These are phyloP conservation scores for Nannizziopsis arthrosporioides DNA, from an alignment of 2,329 filamentous ascomycete species.

Conservation along the genomic window DNA sequence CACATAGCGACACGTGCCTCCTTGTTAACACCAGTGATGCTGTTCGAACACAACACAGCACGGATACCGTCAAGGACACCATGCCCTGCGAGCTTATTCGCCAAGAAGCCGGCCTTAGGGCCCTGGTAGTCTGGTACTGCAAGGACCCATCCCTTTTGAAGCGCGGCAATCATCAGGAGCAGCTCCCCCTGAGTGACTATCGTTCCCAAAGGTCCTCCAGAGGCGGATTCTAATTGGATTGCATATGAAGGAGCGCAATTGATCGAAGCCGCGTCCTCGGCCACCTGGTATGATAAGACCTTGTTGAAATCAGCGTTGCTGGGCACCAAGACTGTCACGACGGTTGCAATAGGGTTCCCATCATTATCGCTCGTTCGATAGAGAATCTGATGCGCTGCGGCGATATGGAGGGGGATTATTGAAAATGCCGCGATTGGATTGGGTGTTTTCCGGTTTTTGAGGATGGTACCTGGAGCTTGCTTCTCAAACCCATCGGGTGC, in stretches of 20 bases:
- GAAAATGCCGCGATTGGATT: slow-evolving; percentile 19
- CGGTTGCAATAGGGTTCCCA: slow-evolving; percentile 28
- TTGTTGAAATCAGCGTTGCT: slow-evolving; percentile 22
- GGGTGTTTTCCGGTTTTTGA: slow-evolving; percentile 19
- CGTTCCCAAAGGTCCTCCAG: slow-evolving; percentile 26
- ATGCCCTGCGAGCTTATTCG: slow-evolving; percentile 34
- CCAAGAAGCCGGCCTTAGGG: slow-evolving; percentile 33
- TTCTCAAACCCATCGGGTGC: slow-evolving; percentile 22
- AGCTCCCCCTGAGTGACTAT: slow-evolving; percentile 27
- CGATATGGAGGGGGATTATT: slow-evolving; percentile 18
- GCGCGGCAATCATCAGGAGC: slow-evolving; percentile 25
- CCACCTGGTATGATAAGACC: slow-evolving; percentile 35
- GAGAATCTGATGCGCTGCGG: slow-evolving; percentile 27
- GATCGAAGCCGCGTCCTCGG: slow-evolving; percentile 22
- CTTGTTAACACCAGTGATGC: slow-evolving; percentile 23
- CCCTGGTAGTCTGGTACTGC: slow-evolving; percentile 40
- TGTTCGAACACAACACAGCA: slow-evolving; percentile 26
- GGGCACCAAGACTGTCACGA: slow-evolving; percentile 32
- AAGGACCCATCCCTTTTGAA: slow-evolving; percentile 39
- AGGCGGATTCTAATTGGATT: slow-evolving; percentile 29
- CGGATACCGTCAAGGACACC: slow-evolving; percentile 36
- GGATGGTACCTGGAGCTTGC: slow-evolving; percentile 20
- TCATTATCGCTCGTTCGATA: slow-evolving; percentile 32
- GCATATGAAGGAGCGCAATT: slow-evolving; percentile 23
- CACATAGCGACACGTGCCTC: slow-evolving; percentile 36